phyloP scores from a whole-genome alignment of 2,329 filamentous ascomycete genomes.

The Incumbomyces delicatus region DNA sequence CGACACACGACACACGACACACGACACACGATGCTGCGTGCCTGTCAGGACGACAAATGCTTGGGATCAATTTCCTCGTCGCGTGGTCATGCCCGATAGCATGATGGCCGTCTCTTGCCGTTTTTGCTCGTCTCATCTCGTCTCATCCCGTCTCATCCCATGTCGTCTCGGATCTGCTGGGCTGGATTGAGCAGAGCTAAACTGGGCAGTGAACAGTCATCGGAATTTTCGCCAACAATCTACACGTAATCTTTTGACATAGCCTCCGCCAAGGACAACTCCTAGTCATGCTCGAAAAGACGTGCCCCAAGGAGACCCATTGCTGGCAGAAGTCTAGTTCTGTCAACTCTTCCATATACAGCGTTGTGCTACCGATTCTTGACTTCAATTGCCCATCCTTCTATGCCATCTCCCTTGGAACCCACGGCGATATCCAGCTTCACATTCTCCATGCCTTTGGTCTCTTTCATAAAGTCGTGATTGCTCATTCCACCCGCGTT shows the following conservation, averaged over 20 bases:
- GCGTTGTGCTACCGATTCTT: conserved; percentile 56
- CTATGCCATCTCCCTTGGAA: conserved; percentile 80
- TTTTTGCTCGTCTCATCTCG: too few relatives aligned
- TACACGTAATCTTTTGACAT: not conserved
- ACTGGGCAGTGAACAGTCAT: not conserved
- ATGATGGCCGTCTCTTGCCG: too few relatives aligned
- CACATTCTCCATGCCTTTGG: conserved; percentile 76
- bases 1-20: too few relatives aligned
- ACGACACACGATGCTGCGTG: too few relatives aligned
- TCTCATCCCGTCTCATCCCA: too few relatives aligned
- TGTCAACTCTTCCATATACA: not conserved
- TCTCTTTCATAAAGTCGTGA: conserved; percentile 72
- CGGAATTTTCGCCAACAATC: conserved; percentile 1
- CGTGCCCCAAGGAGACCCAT: not conserved
- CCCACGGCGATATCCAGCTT: conserved; percentile 68
- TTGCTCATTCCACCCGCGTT: conserved; percentile 94
- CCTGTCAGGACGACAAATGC: too few relatives aligned
- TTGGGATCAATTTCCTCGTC: too few relatives aligned
- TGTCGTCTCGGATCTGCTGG: too few relatives aligned
- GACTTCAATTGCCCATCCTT: conserved; percentile 84
- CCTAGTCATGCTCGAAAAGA: conserved; percentile 3
- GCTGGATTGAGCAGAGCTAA: too few relatives aligned
- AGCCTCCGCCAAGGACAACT: not conserved
- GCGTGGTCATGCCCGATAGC: too few relatives aligned
- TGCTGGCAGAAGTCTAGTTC: not conserved